Evolutionary conservation across 208 protist species (phyloP).

Genomic region (Tetramitus jugosus): DNA sequence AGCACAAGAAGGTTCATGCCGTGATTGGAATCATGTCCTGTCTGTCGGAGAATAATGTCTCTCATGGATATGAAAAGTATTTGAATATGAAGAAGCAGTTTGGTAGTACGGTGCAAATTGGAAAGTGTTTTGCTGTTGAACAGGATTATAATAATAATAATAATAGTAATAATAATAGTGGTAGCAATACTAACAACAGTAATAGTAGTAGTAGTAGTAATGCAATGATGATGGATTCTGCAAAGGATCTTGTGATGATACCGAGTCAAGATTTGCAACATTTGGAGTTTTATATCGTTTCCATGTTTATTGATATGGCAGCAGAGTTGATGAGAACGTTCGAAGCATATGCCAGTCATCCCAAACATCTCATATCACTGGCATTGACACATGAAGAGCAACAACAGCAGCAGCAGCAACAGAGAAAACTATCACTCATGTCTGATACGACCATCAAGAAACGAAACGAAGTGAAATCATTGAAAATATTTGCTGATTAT

Average conservation of each 20-base stretch:
- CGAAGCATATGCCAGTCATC: neutral
- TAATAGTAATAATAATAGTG: no score
- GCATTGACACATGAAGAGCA: neutral
- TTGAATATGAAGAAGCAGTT: neutral
- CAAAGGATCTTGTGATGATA: neutral
- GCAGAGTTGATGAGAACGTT: neutral
- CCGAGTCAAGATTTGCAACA: neutral
- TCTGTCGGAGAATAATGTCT: neutral
- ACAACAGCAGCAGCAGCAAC: neutral
- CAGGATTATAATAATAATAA: no score
- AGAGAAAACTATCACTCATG: neutral
- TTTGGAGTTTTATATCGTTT: neutral
- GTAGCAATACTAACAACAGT: no score
- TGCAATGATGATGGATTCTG: neutral
- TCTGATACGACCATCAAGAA: neutral
- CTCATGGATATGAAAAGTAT: neutral
- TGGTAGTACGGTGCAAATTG: neutral
- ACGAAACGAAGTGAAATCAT: neutral
- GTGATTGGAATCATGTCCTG: neutral
- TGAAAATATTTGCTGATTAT: neutral
- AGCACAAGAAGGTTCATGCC: neutral
- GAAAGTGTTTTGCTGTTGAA: neutral
- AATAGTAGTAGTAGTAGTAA: no score
- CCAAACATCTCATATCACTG: neutral
- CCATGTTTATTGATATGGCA: neutral